Evolutionary conservation across 495 filamentous ascomycete species (phyloP).

Genomic region (Penicillium herquei): DNA sequence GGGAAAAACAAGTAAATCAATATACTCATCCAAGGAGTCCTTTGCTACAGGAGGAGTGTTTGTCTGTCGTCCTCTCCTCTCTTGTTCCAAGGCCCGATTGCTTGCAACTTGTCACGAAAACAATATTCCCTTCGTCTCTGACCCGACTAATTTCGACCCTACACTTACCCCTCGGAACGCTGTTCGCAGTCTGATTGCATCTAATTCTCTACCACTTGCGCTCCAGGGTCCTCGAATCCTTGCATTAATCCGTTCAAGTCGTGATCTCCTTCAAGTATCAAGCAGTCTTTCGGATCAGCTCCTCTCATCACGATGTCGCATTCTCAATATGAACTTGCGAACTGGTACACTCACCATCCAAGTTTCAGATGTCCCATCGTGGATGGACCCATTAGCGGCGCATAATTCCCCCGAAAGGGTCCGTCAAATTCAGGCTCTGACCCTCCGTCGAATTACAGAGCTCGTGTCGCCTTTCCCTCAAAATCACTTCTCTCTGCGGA

Average conservation of each 20-base stretch:
- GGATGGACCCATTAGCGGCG: constrained; percentile 7
- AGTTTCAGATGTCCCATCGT: constrained; percentile 24
- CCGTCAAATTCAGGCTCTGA: constrained; percentile 28
- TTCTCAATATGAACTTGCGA: constrained; percentile 36
- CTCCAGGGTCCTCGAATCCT: constrained; percentile 65
- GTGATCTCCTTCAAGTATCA: constrained; percentile 23
- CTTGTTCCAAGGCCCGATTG: constrained; percentile 68
- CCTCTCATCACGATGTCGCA: constrained; percentile 29
- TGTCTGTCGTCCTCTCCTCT: constrained; percentile 73
- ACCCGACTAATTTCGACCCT: constrained; percentile 78
- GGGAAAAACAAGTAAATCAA: background rate
- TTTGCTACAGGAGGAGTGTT: constrained; percentile 68
- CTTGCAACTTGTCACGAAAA: constrained; percentile 68
- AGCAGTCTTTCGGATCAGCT: constrained; percentile 36
- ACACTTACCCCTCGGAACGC: constrained; percentile 80
- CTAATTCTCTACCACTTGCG: constrained; percentile 63
- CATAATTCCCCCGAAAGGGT: constrained; percentile 8
- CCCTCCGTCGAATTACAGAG: constrained; percentile 45
- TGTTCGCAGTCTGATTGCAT: constrained; percentile 62
- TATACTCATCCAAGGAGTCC: constrained; percentile 4
- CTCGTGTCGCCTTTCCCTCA: constrained; percentile 41
- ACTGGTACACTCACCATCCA: constrained; percentile 41
- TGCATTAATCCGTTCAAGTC: constrained; percentile 43
- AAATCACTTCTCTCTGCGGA: constrained; percentile 36
- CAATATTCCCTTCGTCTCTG: constrained; percentile 72